phyloP scores from a whole-genome alignment of 768 basidiomycete genomes.

The Favolaschia claudopus region DNA sequence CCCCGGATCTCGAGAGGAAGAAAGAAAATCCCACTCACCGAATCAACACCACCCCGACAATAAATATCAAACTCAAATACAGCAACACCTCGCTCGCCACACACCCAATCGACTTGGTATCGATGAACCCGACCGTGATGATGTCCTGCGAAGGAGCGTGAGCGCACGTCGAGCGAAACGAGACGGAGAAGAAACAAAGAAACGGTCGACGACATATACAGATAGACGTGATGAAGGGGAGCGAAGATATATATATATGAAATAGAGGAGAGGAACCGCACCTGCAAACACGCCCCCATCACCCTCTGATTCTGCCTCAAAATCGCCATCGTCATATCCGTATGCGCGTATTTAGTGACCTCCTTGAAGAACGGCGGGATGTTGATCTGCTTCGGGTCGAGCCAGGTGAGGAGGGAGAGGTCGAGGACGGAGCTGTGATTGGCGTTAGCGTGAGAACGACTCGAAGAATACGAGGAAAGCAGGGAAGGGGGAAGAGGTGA shows the following conservation, averaged over 20 bases:
- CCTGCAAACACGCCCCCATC: slow-evolving; percentile 82
- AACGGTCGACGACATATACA: too few relatives aligned
- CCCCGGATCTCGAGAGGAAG: too few relatives aligned
- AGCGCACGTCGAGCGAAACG: too few relatives aligned
- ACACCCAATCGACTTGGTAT: slow-evolving; percentile 93
- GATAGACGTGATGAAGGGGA: too few relatives aligned
- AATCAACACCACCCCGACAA: too few relatives aligned
- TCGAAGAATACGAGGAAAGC: not conserved
- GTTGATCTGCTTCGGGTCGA: slow-evolving; percentile 78
- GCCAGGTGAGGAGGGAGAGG: slow-evolving; percentile 84
- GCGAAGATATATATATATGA: too few relatives aligned
- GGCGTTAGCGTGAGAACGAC: not conserved
- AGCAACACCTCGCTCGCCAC: slow-evolving; percentile 82
- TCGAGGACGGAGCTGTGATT: slow-evolving; percentile 84
- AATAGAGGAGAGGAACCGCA: too few relatives aligned
- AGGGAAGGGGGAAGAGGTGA: slow-evolving; percentile 9
- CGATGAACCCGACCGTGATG: slow-evolving; percentile 90
- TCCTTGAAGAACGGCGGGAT: slow-evolving; percentile 87
- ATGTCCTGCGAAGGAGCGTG: too few relatives aligned
- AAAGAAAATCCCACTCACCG: too few relatives aligned
- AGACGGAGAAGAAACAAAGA: too few relatives aligned
- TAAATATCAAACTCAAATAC: not conserved
- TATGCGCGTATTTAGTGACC: slow-evolving; percentile 81
- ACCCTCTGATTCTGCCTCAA: slow-evolving; percentile 72
- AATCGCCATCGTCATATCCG: slow-evolving; percentile 89